Evolutionary conservation across 2,329 filamentous ascomycete genomes (phyloP).

Genomic region (Arthrobotrys megalospora): DNA sequence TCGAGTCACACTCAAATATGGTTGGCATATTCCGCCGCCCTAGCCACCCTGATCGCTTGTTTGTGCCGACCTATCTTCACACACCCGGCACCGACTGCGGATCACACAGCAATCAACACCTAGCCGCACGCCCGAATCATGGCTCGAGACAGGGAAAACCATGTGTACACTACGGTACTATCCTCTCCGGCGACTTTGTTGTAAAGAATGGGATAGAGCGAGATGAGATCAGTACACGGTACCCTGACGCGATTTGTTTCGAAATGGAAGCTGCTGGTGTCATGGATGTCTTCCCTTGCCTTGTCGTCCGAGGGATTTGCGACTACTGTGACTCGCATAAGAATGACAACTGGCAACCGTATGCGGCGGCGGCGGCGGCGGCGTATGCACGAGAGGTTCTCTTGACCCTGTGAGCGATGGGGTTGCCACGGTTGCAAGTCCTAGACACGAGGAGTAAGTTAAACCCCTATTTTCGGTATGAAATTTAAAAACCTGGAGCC

Average conservation of each 20-base stretch:
- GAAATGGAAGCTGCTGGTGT: conserved; percentile 64
- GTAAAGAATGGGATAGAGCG: conserved; percentile 2
- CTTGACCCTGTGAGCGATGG: background rate
- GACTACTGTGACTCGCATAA: conserved; percentile 32
- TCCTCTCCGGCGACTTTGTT: conserved; percentile 20
- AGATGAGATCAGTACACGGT: background rate
- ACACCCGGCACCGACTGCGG: background rate
- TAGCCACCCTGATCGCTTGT: conserved; percentile 4
- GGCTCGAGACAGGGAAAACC: background rate
- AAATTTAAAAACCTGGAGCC: too few relatives aligned
- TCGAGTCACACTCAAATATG: background rate
- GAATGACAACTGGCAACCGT: conserved; percentile 3
- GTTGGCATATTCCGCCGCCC: background rate
- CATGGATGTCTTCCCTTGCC: conserved; percentile 62
- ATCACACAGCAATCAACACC: background rate
- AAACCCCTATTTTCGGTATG: too few relatives aligned
- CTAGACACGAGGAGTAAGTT: too few relatives aligned
- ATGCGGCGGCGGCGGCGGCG: conserved; percentile 19
- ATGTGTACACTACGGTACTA: conserved; percentile 3
- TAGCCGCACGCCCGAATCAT: background rate
- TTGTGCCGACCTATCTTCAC: conserved; percentile 1
- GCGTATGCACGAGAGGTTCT: conserved; percentile 10
- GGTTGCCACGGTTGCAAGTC: too few relatives aligned
- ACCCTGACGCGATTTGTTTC: conserved; percentile 25
- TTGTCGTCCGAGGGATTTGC: conserved; percentile 17